These are phyloP conservation scores for Fusarium sulawesiense DNA, from an alignment of 2,329 filamentous ascomycete genomes.

Conservation along the genomic window DNA sequence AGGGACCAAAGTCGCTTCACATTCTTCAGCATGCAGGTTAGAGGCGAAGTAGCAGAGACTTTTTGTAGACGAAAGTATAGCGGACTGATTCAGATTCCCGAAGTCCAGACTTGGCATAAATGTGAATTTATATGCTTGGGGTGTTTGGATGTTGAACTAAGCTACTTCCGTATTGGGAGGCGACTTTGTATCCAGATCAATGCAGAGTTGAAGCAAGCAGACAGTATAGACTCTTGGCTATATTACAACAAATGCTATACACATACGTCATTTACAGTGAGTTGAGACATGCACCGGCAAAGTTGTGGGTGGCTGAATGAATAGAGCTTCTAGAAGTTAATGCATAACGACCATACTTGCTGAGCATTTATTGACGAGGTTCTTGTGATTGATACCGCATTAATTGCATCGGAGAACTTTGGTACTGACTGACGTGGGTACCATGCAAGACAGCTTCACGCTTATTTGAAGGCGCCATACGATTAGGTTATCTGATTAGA, in stretches of 20 bases:
- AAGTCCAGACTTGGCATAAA: neutral
- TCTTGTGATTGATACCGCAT: neutral
- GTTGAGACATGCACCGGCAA: neutral
- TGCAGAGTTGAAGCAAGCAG: neutral
- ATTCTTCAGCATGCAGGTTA: conserved; percentile 5
- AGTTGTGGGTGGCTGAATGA: neutral
- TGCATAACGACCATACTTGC: neutral
- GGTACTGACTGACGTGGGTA: neutral
- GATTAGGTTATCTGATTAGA: conserved; percentile 35
- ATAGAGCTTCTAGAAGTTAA: neutral
- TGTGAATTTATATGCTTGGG: neutral
- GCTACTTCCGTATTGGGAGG: neutral
- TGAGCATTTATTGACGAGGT: neutral
- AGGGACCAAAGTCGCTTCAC: neutral
- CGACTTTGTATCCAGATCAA: neutral
- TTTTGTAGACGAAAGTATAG: neutral
- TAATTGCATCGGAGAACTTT: neutral
- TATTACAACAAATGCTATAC: neutral
- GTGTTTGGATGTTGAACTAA: neutral
- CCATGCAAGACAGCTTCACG: neutral
- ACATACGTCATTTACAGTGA: neutral
- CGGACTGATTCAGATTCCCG: neutral
- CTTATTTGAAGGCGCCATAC: neutral
- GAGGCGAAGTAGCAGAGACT: conserved; percentile 9
- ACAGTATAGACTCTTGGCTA: neutral